Conservation (phyloP, 2,329 filamentous ascomycete species). For the Cercospora janseana region DNA sequence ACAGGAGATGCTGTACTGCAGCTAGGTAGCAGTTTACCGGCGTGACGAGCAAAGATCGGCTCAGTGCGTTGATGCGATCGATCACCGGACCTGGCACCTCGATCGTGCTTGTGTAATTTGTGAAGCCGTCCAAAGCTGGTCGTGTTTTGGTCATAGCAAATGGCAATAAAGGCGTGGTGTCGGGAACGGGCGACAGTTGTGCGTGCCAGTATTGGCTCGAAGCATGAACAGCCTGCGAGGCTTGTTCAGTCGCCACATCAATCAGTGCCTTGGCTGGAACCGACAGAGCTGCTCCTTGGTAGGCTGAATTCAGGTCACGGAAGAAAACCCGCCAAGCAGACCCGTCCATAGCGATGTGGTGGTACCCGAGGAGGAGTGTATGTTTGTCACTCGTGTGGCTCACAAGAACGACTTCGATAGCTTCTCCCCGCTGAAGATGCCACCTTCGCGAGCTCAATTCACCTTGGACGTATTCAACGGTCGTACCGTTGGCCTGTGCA, state of each 20-base stretch:
- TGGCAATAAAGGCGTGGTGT: constrained; percentile 19
- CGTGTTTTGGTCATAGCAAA: constrained; percentile 18
- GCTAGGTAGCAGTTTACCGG: constrained; percentile 41
- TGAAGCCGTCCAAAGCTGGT: constrained; percentile 10
- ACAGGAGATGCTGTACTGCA: constrained; percentile 36
- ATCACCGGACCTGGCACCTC: constrained; percentile 5
- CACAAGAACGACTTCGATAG: constrained; percentile 27
- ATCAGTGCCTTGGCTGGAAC: constrained; percentile 10
- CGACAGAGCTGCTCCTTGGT: constrained; percentile 17
- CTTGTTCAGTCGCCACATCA: constrained; percentile 11
- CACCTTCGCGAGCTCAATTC: constrained; percentile 17
- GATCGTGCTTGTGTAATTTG: constrained; percentile 9
- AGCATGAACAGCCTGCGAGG: neutral
- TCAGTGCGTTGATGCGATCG: constrained; percentile 15
- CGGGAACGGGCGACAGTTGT: constrained; percentile 5
- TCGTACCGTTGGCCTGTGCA: neutral
- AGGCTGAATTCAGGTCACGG: constrained; percentile 27
- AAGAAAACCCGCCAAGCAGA: constrained; percentile 31
- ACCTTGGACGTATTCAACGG: neutral
- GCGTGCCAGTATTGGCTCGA: constrained; percentile 15
- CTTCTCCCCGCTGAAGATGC: constrained; percentile 26
- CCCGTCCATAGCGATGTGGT: constrained; percentile 41
- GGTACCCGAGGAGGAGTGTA: constrained; percentile 34
- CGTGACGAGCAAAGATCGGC: constrained; percentile 17
- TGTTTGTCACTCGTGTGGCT: constrained; percentile 13